Conservation (phyloP, 2,329 filamentous ascomycete genomes). For the Trichophyton verrucosum region DNA sequence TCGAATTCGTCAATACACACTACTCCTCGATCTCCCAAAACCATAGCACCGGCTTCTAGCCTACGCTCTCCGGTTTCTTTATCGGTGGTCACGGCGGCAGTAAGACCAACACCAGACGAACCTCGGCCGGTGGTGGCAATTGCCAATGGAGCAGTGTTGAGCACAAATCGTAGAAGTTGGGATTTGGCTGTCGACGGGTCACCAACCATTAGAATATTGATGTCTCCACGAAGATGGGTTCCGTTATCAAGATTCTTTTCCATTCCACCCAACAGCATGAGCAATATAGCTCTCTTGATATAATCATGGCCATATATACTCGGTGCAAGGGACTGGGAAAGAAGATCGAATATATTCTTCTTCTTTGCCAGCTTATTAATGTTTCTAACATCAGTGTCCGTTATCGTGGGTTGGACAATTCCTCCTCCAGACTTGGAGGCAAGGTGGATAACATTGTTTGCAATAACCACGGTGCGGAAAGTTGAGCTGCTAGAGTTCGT, state of each 20-base stretch:
- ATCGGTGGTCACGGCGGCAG: constrained; percentile 87
- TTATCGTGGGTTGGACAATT: constrained; percentile 81
- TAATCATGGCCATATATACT: constrained; percentile 96
- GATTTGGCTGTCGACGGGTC: constrained; percentile 98
- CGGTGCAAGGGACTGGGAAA: constrained; percentile 87
- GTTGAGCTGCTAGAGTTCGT: constrained; percentile 79
- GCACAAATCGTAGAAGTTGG: constrained; percentile 89
- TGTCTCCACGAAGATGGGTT: constrained; percentile 93
- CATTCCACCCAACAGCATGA: constrained; percentile 90
- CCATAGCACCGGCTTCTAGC: constrained; percentile 96
- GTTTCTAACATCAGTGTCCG: constrained; percentile 92
- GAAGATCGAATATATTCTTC: constrained; percentile 78
- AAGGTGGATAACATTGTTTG: constrained; percentile 87
- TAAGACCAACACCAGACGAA: constrained; percentile 94
- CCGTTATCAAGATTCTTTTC: constrained; percentile 98
- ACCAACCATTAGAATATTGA: constrained; percentile 98
- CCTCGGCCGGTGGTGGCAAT: constrained; percentile 95
- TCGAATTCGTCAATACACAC: constrained; percentile 99
- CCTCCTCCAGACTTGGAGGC: constrained; percentile 94
- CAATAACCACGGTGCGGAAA: constrained; percentile 86
- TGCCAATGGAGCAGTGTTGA: constrained; percentile 90
- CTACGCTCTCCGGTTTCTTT: constrained; percentile 94
- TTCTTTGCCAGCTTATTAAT: constrained; percentile 97
- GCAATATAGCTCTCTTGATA: constrained; percentile 92
- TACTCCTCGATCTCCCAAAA: constrained; percentile 88